Evolutionary conservation across 1,284 basidiomycete species (phyloP).

Genomic region (Trichosporon sp.): DNA sequence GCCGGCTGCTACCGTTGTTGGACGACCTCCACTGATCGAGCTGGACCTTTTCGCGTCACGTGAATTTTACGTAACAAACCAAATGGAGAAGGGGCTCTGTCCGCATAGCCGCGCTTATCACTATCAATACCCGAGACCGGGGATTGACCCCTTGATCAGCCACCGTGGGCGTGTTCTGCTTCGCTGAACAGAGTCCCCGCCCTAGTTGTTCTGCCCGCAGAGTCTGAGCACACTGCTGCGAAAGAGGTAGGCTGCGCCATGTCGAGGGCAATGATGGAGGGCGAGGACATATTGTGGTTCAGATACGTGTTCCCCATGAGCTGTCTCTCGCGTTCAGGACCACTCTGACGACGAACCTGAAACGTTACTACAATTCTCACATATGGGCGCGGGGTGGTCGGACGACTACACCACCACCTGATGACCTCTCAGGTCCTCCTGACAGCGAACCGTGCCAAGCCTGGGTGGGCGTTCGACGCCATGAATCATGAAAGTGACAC

Average conservation of each 20-base stretch:
- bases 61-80: not conserved
- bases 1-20: not conserved
- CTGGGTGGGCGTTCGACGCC: not conserved
- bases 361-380: not conserved
- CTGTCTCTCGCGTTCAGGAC: not conserved
- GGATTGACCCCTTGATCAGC: not conserved
- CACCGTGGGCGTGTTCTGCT: not conserved
- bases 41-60: slow-evolving; percentile 4
- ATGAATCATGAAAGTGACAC: not conserved
- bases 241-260: not conserved
- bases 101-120: not conserved
- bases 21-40: slow-evolving; percentile 13
- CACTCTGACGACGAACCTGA: not conserved
- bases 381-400: not conserved
- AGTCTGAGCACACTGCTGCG: not conserved
- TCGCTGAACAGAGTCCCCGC: not conserved
- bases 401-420: not conserved
- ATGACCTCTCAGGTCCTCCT: not conserved
- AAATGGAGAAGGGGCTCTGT: not conserved
- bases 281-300: no score
- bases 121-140: slow-evolving; percentile 1
- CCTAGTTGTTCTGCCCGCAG: not conserved
- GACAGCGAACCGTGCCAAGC: not conserved
- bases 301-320: not conserved
- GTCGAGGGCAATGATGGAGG: no score